These are phyloP conservation scores for Fragaria vesca DNA, from an alignment of 306 rosid genomes.

Conservation along the genomic window DNA sequence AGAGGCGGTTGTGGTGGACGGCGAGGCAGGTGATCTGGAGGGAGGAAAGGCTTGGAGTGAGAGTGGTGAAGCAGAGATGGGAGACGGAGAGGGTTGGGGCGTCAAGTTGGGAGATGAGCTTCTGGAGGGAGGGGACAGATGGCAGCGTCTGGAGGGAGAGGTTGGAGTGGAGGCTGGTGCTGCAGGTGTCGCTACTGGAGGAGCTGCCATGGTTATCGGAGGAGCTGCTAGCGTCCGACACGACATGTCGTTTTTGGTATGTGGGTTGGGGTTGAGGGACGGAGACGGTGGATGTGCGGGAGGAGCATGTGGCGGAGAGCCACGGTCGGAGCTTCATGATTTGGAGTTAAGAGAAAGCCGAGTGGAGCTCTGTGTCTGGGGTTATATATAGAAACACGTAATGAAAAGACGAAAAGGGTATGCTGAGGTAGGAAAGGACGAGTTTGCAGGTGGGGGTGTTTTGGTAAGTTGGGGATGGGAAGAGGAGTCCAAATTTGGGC, in stretches of 20 bases:
- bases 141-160: constrained; percentile 76
- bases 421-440: background rate
- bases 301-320: constrained; percentile 36
- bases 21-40: constrained; percentile 68
- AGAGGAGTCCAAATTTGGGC: background rate
- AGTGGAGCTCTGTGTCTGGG: background rate
- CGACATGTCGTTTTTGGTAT: constrained; percentile 18
- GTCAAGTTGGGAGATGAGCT: constrained; percentile 38
- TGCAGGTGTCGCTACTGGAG: constrained; percentile 17
- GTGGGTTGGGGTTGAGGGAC: constrained; percentile 10
- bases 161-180: constrained; percentile 42
- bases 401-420: background rate
- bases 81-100: constrained; percentile 34
- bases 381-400: background rate
- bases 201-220: constrained; percentile 27
- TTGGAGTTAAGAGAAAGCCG: background rate
- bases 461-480: background rate
- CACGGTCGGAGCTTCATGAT: constrained; percentile 41
- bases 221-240: constrained; percentile 31
- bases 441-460: background rate
- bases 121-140: constrained; percentile 76
- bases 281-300: constrained; percentile 26
- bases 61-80: constrained; percentile 39
- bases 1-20: constrained; percentile 47
- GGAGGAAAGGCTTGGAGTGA: constrained; percentile 34